A percentile compares a stretch with the other conserved stretches of the same genome.
Evolutionary conservation across 208 protist species (phyloP).

Genomic region (Wallacemonas rigidus): DNA sequence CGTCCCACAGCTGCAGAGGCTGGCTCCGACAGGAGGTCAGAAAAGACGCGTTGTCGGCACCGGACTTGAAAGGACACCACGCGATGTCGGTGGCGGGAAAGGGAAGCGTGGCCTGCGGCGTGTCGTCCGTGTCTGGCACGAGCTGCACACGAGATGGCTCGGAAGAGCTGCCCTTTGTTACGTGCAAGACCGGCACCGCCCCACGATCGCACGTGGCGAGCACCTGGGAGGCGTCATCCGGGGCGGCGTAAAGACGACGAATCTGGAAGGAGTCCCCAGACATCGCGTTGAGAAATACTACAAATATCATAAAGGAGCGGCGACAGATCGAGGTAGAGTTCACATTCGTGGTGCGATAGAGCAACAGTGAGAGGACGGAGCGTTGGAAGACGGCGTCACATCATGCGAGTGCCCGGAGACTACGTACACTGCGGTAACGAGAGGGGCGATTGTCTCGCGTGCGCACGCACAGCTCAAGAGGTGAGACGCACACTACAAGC

Average conservation of each 20-base stretch:
- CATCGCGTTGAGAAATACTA: constrained; percentile 6
- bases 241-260: constrained; percentile 57
- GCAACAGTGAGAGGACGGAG: too few species aligned
- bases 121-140: constrained; percentile 9
- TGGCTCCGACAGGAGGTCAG: constrained; percentile 49
- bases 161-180: not conserved
- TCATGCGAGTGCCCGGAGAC: too few species aligned
- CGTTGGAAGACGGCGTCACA: too few species aligned
- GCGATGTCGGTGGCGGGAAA: constrained; percentile 69
- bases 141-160: constrained; percentile 12
- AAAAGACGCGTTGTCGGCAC: constrained; percentile 48
- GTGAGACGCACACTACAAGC: too few species aligned
- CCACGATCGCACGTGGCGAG: constrained; percentile 43
- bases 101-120: constrained; percentile 51
- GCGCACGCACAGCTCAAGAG: too few species aligned
- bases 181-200: constrained; percentile 25
- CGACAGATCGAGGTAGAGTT: not conserved
- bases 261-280: constrained; percentile 23
- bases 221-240: constrained; percentile 47
- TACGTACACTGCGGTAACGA: too few species aligned
- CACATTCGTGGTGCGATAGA: too few species aligned
- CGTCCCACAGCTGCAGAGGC: constrained; percentile 84
- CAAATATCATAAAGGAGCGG: not conserved
- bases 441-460: too few species aligned
- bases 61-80: constrained; percentile 81